These are phyloP conservation scores for Castanea mollissima DNA, from an alignment of 306 rosid species.

Conservation along the genomic window DNA sequence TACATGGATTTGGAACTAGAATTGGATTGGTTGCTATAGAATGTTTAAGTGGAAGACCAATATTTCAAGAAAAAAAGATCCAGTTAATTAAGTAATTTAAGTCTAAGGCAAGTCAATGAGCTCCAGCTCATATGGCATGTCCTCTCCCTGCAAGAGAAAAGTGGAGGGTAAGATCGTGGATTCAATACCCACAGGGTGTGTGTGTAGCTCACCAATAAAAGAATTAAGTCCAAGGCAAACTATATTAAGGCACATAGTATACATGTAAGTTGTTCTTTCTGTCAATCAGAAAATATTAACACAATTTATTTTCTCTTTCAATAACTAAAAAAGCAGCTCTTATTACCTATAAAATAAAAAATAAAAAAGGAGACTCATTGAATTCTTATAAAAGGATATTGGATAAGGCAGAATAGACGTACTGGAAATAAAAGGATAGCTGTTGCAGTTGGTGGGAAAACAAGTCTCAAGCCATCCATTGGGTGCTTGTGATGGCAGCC, in stretches of 20 bases:
- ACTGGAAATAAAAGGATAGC: conserved; percentile 75
- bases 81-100: not conserved
- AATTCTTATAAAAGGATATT: not conserved
- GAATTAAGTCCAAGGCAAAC: not conserved
- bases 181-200: too few species aligned
- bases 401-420: conserved; percentile 24
- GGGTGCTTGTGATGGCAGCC: conserved; percentile 99
- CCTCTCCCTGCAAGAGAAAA: too few species aligned
- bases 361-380: not conserved
- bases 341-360: too few species aligned
- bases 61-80: not conserved
- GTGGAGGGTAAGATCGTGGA: too few species aligned
- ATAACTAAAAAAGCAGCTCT: not conserved
- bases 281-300: not conserved
- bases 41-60: not conserved
- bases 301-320: not conserved
- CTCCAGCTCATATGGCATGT: too few species aligned
- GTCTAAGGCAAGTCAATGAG: not conserved
- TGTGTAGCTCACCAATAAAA: too few species aligned
- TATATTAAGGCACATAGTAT: not conserved
- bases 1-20: not conserved
- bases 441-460: conserved; percentile 91
- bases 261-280: not conserved
- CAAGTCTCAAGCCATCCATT: conserved; percentile 95
- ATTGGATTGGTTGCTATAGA: not conserved